phyloP scores from a whole-genome alignment of 73 alveolate genomes.

The Paramecium tetraurelia region DNA sequence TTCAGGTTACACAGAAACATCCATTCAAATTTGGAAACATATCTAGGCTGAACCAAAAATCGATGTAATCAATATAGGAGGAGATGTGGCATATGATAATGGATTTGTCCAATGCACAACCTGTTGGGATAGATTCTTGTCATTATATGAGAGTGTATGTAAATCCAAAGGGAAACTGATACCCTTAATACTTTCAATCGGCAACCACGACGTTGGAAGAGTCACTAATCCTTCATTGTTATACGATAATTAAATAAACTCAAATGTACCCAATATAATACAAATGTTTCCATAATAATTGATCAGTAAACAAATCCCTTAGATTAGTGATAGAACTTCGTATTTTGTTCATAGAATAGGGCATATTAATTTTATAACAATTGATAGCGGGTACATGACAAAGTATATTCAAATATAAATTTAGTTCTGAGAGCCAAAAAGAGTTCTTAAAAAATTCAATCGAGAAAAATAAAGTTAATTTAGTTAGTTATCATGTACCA shows the following conservation, averaged over 20 bases:
- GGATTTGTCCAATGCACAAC: background rate
- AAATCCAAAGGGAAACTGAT: background rate
- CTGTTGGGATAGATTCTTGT: constrained; percentile 33
- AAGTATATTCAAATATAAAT: background rate
- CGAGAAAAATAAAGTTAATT: background rate
- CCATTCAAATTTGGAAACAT: background rate
- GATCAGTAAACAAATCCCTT: background rate
- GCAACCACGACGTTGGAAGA: constrained; percentile 44
- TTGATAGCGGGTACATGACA: constrained; percentile 18
- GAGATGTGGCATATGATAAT: constrained; percentile 45
- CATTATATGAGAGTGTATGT: background rate
- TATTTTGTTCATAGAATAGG: background rate
- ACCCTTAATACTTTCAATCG: constrained; percentile 9
- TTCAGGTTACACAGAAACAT: background rate
- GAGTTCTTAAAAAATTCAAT: background rate
- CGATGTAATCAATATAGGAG: constrained; percentile 16
- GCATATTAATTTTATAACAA: background rate
- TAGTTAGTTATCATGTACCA: constrained; percentile 33
- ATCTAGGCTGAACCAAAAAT: background rate
- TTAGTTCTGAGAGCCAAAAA: background rate
- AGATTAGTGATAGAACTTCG: background rate
- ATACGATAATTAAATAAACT: background rate
- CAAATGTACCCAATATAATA: background rate
- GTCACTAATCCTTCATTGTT: background rate
- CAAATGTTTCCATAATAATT: background rate